Evolutionary conservation across 176 grass and related monocot genomes (phyloP).

Genomic region (Olyra latifolia): DNA sequence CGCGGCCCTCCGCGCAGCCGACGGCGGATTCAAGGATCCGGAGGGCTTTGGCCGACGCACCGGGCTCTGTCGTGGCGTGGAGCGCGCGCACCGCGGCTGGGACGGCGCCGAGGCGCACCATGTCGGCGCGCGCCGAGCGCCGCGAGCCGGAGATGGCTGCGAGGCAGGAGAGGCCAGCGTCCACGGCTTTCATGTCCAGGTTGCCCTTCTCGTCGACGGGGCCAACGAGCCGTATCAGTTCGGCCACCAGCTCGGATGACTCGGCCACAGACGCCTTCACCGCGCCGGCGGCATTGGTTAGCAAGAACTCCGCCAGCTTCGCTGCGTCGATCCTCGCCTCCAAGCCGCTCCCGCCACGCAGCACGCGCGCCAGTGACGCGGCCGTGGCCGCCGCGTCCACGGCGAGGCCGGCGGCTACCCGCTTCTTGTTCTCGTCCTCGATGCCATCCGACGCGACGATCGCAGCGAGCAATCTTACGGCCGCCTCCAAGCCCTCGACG

Average conservation of each 20-base stretch:
- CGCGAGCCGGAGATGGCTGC: conserved; percentile 31
- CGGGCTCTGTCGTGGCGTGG: background rate
- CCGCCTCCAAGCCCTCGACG: conserved; percentile 37
- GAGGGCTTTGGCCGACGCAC: conserved; percentile 32
- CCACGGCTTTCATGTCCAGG: conserved; percentile 43
- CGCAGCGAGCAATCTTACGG: conserved; percentile 49
- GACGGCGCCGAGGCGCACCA: conserved; percentile 59
- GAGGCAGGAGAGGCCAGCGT: conserved; percentile 50
- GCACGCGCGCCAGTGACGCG: conserved; percentile 51
- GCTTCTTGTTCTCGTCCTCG: conserved; percentile 64
- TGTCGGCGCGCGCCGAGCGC: conserved; percentile 31
- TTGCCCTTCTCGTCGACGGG: conserved; percentile 53
- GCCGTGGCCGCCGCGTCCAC: conserved; percentile 30
- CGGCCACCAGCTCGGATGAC: conserved; percentile 44
- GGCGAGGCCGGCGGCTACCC: conserved; percentile 37
- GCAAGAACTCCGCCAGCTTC: conserved; percentile 46
- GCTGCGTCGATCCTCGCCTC: conserved; percentile 63
- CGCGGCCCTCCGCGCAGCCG: conserved; percentile 74
- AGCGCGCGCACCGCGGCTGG: conserved; percentile 52
- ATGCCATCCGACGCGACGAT: conserved; percentile 53
- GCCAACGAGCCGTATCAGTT: conserved; percentile 65
- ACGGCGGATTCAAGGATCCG: conserved; percentile 65
- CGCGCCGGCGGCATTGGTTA: conserved; percentile 30
- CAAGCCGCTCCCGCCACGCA: conserved; percentile 35
- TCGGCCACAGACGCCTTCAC: conserved; percentile 31